Evolutionary conservation across 2,329 filamentous ascomycete species (phyloP), one percentile per base, ranked within the genome.

Genomic region (Colletotrichum higginsianum): DNA sequence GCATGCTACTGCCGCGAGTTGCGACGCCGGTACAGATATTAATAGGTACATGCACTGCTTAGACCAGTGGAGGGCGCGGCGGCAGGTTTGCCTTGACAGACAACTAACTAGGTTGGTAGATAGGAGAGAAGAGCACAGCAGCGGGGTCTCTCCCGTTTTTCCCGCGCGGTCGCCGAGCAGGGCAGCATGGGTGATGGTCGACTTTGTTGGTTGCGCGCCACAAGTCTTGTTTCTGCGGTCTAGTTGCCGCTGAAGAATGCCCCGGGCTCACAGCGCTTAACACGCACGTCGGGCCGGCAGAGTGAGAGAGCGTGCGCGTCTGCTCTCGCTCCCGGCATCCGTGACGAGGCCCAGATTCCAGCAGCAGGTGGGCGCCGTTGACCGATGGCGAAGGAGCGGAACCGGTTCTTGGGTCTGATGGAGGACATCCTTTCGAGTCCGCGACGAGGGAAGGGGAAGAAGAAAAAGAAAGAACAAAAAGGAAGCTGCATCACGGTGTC

Each of bases 321-420:
- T 30, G 26, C 26, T 30, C 26, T 30, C 15, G 49, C 30, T 35
- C 30, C 30, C 8, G 6, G 26, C 57, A 61, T 49, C 57, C 60
- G 46, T 35, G 50, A 26, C 26, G 23, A 26, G 50, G 13, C 15
- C 16, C 50, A 30, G 23, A 30, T 23, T 16, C 23, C 6, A 30
- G 50, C 30, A 50, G 30, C 30, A 2, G 30, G 13, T 4, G 30
- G 40, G 60, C 55, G 61, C 66, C 40, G 30, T 55, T 61, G 55
- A 61, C 50, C 47, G 42, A 63, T 38, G 67, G 67, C 23, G 35
- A 57, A n/a, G 35, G 42, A 42, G 57, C 42, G 67, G 63, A 30
- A 44, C 30, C 21, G 38, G 16, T 23, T n/a, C 21, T 38, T 38
- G 35, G 49, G 49, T 13, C 40, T 42, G 49, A 46, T 35, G 30